A percentile compares a stretch with the other conserved stretches of the same genome.
phyloP scores from a whole-genome alignment of 192 early-diverging fungal species.

The Coemansia sp. region DNA sequence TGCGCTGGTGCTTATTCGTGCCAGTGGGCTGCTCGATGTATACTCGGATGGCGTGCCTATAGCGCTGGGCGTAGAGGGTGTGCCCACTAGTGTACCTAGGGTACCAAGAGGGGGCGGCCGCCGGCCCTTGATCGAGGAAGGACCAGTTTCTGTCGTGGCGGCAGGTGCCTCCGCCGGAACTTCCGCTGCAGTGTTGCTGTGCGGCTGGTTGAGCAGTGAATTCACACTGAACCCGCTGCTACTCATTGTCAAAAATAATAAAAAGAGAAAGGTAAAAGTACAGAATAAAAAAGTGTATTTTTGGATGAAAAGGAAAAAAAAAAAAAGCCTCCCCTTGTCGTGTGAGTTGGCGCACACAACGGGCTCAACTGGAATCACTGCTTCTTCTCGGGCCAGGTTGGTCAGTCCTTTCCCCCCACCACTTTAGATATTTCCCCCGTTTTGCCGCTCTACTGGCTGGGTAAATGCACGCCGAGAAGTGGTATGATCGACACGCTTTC shows the following conservation, averaged over 20 bases:
- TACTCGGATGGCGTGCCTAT: background rate
- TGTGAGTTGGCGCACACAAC: constrained; percentile 1
- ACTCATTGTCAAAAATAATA: constrained; percentile 6
- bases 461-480: background rate
- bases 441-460: background rate
- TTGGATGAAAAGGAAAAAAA: background rate
- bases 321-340: background rate
- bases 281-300: constrained; percentile 1
- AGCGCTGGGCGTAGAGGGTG: background rate
- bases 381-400: background rate
- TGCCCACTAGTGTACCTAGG: background rate
- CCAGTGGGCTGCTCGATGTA: background rate
- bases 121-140: constrained; percentile 1
- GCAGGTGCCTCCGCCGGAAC: constrained; percentile 1
- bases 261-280: constrained; percentile 14
- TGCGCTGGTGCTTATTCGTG: background rate
- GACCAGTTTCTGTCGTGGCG: background rate
- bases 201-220: constrained; percentile 36
- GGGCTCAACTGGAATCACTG: background rate
- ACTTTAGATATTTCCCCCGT: background rate
- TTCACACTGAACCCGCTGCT: constrained; percentile 35
- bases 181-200: background rate
- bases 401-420: background rate
- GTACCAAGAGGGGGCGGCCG: constrained; percentile 1
- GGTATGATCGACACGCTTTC: background rate